These are phyloP conservation scores for Lachancea waltii DNA, from an alignment of 805 yeast species.

Conservation along the genomic window DNA sequence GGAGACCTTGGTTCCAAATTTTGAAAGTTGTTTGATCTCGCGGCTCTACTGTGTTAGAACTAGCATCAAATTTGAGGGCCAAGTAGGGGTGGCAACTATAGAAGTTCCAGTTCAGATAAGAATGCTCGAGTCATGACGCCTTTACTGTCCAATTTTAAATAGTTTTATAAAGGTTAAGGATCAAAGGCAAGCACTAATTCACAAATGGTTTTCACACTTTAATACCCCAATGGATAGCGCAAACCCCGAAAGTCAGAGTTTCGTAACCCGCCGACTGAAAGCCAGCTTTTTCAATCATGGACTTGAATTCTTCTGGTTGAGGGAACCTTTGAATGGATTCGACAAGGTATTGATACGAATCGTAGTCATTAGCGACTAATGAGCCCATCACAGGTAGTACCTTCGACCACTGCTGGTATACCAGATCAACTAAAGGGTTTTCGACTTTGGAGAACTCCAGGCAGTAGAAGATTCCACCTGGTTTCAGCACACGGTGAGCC, in stretches of 20 bases:
- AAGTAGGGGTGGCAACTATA: constrained; percentile 27
- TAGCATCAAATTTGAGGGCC: constrained; percentile 38
- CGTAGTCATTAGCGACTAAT: constrained; percentile 89
- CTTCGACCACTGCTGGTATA: constrained; percentile 84
- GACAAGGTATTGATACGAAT: constrained; percentile 91
- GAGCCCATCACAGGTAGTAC: constrained; percentile 93
- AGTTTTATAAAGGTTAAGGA: neutral
- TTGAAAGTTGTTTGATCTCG: constrained; percentile 57
- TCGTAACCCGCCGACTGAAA: constrained; percentile 93
- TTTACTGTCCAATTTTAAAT: neutral
- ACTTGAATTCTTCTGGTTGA: constrained; percentile 79
- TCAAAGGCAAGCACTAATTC: neutral
- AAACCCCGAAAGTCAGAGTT: constrained; percentile 88
- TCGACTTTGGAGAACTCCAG: constrained; percentile 91
- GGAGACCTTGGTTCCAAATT: constrained; percentile 52
- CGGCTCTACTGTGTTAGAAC: constrained; percentile 51
- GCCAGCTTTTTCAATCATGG: constrained; percentile 92
- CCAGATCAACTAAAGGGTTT: constrained; percentile 63
- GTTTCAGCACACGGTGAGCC: constrained; percentile 93
- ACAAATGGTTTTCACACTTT: too few species aligned
- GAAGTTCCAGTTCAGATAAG: constrained; percentile 33
- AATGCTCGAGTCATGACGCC: constrained; percentile 6
- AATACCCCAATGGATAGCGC: constrained; percentile 93
- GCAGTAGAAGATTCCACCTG: constrained; percentile 97
- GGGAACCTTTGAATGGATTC: constrained; percentile 93